A percentile compares a stretch with the other conserved stretches of the same genome.
Evolutionary conservation across 345 rosid genomes (phyloP).

Genomic region (Adansonia digitata): DNA sequence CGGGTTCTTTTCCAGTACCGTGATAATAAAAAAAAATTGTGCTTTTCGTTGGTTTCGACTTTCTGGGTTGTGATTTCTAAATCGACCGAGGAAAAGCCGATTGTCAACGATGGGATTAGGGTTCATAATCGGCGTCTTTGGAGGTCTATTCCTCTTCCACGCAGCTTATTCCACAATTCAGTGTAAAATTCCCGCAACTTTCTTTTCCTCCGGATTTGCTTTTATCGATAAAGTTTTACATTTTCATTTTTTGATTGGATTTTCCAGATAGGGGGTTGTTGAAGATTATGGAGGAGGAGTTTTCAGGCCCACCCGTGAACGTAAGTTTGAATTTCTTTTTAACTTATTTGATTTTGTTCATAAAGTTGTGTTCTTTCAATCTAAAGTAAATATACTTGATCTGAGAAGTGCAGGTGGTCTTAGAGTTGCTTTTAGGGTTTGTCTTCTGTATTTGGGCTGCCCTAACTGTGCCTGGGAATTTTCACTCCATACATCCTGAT

Average conservation of each 20-base stretch:
- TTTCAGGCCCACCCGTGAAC: conserved; percentile 66
- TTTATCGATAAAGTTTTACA: not conserved
- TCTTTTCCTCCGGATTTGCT: not conserved
- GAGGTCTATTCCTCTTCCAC: conserved; percentile 64
- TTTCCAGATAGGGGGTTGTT: conserved; percentile 72
- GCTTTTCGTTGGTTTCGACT: not conserved
- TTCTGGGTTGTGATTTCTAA: not conserved
- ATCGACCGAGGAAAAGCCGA: not conserved
- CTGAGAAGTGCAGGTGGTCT: conserved; percentile 46
- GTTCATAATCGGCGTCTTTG: conserved; percentile 56
- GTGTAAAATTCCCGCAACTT: conserved; percentile 31
- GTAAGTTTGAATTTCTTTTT: conserved; percentile 33
- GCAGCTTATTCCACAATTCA: conserved; percentile 92
- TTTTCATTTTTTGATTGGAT: conserved; percentile 19
- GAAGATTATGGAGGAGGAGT: conserved; percentile 92
- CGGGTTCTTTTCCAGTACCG: not conserved
- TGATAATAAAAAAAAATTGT: not conserved
- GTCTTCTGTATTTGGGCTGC: conserved; percentile 90
- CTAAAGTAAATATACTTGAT: conserved; percentile 1
- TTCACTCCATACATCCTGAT: conserved; percentile 79
- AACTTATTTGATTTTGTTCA: not conserved
- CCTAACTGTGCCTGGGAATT: conserved; percentile 79
- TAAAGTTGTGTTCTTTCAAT: not conserved
- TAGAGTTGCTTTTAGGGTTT: conserved; percentile 70
- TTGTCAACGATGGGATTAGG: conserved; percentile 48